phyloP scores from a whole-genome alignment of 2,329 filamentous ascomycete species.

The Cladosporium sp. region DNA sequence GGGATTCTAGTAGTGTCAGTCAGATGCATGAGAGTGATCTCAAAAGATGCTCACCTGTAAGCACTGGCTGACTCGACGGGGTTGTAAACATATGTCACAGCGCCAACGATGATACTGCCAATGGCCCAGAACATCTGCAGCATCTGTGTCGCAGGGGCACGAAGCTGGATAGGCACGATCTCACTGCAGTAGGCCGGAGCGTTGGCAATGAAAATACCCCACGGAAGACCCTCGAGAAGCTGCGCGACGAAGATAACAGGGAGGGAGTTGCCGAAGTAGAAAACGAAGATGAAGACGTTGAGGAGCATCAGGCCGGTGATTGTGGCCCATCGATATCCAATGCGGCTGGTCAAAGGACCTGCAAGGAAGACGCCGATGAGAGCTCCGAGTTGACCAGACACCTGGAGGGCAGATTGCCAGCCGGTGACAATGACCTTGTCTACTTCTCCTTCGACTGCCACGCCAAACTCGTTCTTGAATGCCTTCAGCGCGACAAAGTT shows the following conservation, averaged over 20 bases:
- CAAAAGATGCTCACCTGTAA: constrained; percentile 36
- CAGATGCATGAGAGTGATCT: constrained; percentile 19
- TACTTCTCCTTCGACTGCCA: constrained; percentile 18
- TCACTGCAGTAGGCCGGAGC: constrained; percentile 58
- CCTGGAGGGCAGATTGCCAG: constrained; percentile 55
- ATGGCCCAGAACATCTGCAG: constrained; percentile 63
- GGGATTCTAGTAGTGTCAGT: constrained; percentile 39
- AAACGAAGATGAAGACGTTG: constrained; percentile 55
- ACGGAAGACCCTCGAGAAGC: constrained; percentile 56
- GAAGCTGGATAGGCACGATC: constrained; percentile 53
- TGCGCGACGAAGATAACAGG: constrained; percentile 47
- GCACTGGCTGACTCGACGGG: constrained; percentile 26
- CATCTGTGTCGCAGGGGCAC: constrained; percentile 55
- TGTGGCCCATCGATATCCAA: constrained; percentile 56
- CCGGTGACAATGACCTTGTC: constrained; percentile 40
- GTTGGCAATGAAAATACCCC: constrained; percentile 62
- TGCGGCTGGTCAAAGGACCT: constrained; percentile 52
- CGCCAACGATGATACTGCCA: constrained; percentile 55
- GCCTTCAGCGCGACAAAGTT: constrained; percentile 49
- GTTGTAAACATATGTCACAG: constrained; percentile 51
- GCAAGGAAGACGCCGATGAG: constrained; percentile 55
- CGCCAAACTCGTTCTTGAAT: constrained; percentile 46
- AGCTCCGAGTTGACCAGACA: constrained; percentile 52
- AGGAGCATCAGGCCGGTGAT: constrained; percentile 50
- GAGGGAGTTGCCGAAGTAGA: constrained; percentile 49